Evolutionary conservation across 805 yeast species (phyloP).

Genomic region (Kodamaea hsintzibuensis): DNA sequence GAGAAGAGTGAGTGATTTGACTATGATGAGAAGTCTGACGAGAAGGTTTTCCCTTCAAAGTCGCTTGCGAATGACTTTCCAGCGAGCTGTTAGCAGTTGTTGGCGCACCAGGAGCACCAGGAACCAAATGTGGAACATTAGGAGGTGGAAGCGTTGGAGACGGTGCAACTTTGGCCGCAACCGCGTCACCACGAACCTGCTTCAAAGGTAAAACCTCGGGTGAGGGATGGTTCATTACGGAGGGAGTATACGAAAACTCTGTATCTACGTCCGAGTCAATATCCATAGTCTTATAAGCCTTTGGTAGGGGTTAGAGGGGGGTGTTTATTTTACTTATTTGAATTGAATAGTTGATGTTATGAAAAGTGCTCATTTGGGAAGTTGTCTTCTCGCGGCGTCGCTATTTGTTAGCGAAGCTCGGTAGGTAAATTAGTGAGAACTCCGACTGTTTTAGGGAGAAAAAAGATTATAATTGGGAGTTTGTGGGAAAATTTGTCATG

Average conservation of each 20-base stretch:
- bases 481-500: not conserved
- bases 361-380: not conserved
- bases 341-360: not conserved
- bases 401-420: not conserved
- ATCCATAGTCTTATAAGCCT: not conserved
- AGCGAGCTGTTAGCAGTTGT: not conserved
- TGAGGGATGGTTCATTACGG: not conserved
- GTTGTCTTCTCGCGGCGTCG: not conserved
- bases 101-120: not conserved
- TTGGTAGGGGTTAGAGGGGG: not conserved
- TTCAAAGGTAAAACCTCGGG: slow-evolving; percentile 1
- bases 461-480: not conserved
- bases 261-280: not conserved
- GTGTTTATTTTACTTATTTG: not conserved
- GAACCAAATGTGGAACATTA: not conserved
- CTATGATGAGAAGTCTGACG: not conserved
- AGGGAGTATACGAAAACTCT: not conserved
- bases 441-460: not conserved
- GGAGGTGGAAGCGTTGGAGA: not conserved
- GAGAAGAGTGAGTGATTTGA: not conserved
- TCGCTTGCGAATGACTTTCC: not conserved
- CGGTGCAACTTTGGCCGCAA: not conserved
- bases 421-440: not conserved
- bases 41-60: not conserved
- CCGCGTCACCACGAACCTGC: not conserved